Conservation (phyloP, 345 rosid genomes). For the Isatis tinctoria region DNA sequence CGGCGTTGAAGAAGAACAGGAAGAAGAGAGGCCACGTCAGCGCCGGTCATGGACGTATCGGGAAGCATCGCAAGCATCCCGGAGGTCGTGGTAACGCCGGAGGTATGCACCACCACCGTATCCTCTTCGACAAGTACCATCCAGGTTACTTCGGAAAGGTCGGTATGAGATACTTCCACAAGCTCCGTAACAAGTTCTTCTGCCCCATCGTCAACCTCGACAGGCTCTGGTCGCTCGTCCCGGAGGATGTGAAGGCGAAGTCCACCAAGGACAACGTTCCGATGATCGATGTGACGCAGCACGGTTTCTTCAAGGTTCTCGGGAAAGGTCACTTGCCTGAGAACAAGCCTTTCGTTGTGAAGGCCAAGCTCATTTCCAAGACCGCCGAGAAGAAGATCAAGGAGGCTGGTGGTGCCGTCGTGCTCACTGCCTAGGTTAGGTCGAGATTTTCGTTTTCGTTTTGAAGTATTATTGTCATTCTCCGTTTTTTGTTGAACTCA, state of each 20-base stretch:
- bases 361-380: conserved; percentile 62
- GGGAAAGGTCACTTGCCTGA: conserved; percentile 53
- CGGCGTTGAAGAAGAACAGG: conserved; percentile 60
- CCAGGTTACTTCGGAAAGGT: conserved; percentile 59
- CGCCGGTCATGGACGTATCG: conserved; percentile 76
- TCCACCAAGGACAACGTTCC: conserved; percentile 51
- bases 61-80: conserved; percentile 77
- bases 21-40: conserved; percentile 82
- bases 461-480: not conserved
- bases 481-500: not conserved
- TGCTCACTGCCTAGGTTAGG: conserved; percentile 36
- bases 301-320: conserved; percentile 54
- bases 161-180: conserved; percentile 60
- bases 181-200: conserved; percentile 56
- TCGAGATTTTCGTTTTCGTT: not conserved
- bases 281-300: conserved; percentile 56
- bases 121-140: conserved; percentile 77
- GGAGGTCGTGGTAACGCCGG: conserved; percentile 62
- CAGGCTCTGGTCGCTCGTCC: conserved; percentile 62
- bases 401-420: conserved; percentile 65
- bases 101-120: conserved; percentile 71
- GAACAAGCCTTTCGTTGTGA: conserved; percentile 51
- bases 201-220: conserved; percentile 69
- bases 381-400: conserved; percentile 68
- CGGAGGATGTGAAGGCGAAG: conserved; percentile 51